phyloP scores from a whole-genome alignment of 1,139 yeast genomes.

The Oligophagozyma castellii region DNA sequence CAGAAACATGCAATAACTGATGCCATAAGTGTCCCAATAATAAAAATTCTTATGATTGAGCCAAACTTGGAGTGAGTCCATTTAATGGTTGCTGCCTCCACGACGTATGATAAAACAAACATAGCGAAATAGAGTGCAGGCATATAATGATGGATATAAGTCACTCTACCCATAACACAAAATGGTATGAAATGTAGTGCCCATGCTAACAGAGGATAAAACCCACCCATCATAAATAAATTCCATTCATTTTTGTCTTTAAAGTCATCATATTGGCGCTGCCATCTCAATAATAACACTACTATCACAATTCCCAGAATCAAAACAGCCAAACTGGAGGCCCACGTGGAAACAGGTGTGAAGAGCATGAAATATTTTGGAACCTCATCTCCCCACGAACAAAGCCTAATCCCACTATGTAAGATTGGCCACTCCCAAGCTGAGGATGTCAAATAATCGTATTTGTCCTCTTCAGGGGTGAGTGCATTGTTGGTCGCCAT shows the following conservation, averaged over 20 bases:
- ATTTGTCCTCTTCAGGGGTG: constrained; percentile 84
- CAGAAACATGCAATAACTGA: constrained; percentile 55
- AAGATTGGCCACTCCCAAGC: constrained; percentile 99
- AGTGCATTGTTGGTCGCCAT: constrained; percentile 97
- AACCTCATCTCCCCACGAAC: constrained; percentile 81
- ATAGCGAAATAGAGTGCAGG: constrained; percentile 96
- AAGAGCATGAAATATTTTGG: constrained; percentile 83
- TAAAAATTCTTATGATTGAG: constrained; percentile 21
- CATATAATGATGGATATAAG: constrained; percentile 92
- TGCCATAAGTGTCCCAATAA: constrained; percentile 35
- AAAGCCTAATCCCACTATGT: constrained; percentile 83
- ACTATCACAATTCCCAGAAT: constrained; percentile 46
- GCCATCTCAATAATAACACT: constrained; percentile 73
- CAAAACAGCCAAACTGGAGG: constrained; percentile 58
- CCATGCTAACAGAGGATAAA: constrained; percentile 91
- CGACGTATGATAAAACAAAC: constrained; percentile 61
- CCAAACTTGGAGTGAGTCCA: constrained; percentile 24
- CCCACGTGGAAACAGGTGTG: constrained; percentile 90
- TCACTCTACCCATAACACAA: constrained; percentile 91
- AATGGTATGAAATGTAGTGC: constrained; percentile 86
- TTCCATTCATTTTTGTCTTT: constrained; percentile 26
- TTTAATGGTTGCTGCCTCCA: constrained; percentile 47
- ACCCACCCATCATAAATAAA: constrained; percentile 61
- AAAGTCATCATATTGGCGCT: constrained; percentile 75
- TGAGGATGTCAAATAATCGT: constrained; percentile 78